Base-by-base conservation (phyloP, 306 rosid species). In the Glycine soja region DNA sequence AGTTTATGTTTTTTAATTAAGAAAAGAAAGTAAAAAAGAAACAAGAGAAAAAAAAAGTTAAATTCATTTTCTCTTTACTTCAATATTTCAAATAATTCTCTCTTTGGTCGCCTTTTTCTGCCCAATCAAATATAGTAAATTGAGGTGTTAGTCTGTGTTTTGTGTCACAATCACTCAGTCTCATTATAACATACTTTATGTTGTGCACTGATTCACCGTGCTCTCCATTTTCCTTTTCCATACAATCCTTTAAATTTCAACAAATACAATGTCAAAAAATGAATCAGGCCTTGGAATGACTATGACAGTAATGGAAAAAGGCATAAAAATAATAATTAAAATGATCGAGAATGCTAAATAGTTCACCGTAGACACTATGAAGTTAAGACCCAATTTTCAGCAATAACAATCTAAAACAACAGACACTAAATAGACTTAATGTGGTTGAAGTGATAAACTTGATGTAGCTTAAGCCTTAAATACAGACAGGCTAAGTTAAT, bases 401-500 rank as follows among this genome's bases (percentile, higher is more conserved):
- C 51, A 36, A 52, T 36, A 5, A 15, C 15, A 72, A 10, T 10
- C 16, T 19, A 43, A 30, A 4, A 0, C 32, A 50, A 34, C 61
- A 50, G 3, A 4, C 48, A 8, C 64, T n/a, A 2, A 30, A 36
- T 36, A 36, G 10, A 53, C 45, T 15, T 9, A 3, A 36, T 53
- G 36, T 4, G 2, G 5, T 32, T 7, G 62, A 71, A 51, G 6
- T 14, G 34, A 10, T 57, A 42, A 57, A 24, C 67, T 56, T 56
- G 79, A 58, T 54, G 36, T 46, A 63, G 34, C 15, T 62, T 42
- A 32, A 10, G 40, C 5, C 30, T 24, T 24, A 24, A 24, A 61
- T 24, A 74, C 79, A 14, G 53, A 58, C 15, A 38, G 47, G 47
- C 57, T 75, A 73, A 74, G 12, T 24, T 52, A 51, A 12, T 52